Evolutionary conservation across 352 stramenopile species (phyloP).

Genomic region (Phytophthora tubulina): DNA sequence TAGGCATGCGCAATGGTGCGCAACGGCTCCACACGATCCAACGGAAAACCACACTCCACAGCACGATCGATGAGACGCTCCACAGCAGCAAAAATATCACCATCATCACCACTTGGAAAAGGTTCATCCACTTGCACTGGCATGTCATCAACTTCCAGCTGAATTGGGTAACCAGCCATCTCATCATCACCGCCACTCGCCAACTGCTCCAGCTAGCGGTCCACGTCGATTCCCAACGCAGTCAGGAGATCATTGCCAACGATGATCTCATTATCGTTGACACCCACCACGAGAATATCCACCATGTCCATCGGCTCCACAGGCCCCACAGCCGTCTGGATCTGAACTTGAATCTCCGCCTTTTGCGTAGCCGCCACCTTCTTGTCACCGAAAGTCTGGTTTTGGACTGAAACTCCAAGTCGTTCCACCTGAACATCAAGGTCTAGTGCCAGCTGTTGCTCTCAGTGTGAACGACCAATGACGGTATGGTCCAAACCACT

Average conservation of each 20-base stretch:
- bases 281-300: not conserved
- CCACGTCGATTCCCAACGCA: conserved; percentile 25
- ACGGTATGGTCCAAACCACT: conserved; percentile 13
- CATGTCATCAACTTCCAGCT: not conserved
- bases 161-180: not conserved
- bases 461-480: conserved; percentile 20
- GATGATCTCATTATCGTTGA: conserved; percentile 26
- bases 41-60: not conserved
- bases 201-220: conserved; percentile 22
- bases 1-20: too few relatives aligned
- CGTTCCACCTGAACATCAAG: not conserved
- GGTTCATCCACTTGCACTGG: not conserved
- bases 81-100: not conserved
- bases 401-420: conserved; percentile 1
- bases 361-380: conserved; percentile 12
- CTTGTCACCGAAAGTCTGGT: conserved; percentile 9
- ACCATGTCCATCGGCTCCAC: conserved; percentile 7
- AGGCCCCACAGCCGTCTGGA: conserved; percentile 19
- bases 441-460: not conserved
- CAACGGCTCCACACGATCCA: not conserved
- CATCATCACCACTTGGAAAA: not conserved
- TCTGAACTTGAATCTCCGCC: conserved; percentile 5
- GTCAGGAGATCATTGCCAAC: conserved; percentile 21
- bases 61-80: not conserved
- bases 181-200: not conserved